Evolutionary conservation across 768 basidiomycete species (phyloP).

Genomic region (Lactifluus rugatus): DNA sequence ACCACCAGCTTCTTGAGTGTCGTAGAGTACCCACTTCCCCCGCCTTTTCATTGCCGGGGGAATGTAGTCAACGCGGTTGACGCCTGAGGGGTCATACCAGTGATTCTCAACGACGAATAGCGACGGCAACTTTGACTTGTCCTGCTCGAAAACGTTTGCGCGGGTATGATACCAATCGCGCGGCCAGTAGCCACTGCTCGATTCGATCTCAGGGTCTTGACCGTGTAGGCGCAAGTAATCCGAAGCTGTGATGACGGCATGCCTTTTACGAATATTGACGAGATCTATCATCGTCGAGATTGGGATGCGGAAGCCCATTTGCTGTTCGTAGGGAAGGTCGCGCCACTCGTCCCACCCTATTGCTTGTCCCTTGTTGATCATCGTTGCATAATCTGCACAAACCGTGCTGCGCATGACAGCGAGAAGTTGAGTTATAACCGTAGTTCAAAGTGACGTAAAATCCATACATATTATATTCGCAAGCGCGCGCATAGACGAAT

Average conservation of each 20-base stretch:
- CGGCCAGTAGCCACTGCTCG: slow-evolving; percentile 33
- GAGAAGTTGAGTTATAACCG: background rate
- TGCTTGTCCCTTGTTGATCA: slow-evolving; percentile 38
- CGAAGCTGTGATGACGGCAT: slow-evolving; percentile 32
- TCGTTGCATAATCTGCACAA: slow-evolving; percentile 33
- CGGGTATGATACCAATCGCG: slow-evolving; percentile 27
- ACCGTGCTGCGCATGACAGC: slow-evolving; percentile 23
- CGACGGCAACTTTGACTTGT: slow-evolving; percentile 20
- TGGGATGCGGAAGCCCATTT: slow-evolving; percentile 30
- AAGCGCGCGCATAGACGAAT: slow-evolving; percentile 37
- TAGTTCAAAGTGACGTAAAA: slow-evolving; percentile 2
- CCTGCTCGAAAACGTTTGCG: slow-evolving; percentile 24
- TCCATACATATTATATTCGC: slow-evolving; percentile 33
- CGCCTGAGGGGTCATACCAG: slow-evolving; percentile 32
- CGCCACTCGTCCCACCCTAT: slow-evolving; percentile 36
- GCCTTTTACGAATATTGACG: slow-evolving; percentile 29
- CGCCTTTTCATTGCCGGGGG: slow-evolving; percentile 27
- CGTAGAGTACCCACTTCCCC: slow-evolving; percentile 26
- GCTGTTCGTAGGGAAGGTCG: slow-evolving; percentile 28
- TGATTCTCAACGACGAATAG: slow-evolving; percentile 31
- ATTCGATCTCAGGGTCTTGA: slow-evolving; percentile 28
- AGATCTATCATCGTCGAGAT: slow-evolving; percentile 35
- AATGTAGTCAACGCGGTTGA: slow-evolving; percentile 32
- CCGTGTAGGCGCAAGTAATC: slow-evolving; percentile 37
- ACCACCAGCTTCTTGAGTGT: slow-evolving; percentile 6